These are phyloP conservation scores for Dipodascopsis uninucleata DNA, from an alignment of 805 yeast species.

Conservation along the genomic window DNA sequence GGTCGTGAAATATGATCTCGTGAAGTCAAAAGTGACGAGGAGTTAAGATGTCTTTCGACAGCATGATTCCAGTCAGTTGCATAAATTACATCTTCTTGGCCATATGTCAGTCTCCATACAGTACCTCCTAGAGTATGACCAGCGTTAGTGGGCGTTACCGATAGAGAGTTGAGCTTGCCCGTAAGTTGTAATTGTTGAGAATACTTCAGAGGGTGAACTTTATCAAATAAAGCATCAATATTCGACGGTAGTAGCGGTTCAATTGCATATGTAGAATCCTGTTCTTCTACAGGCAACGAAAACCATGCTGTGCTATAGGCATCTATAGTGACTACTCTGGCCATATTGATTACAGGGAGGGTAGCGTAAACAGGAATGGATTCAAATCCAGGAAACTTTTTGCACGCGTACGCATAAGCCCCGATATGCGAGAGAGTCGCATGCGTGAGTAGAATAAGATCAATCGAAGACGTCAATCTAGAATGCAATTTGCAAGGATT, in stretches of 20 bases:
- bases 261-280: slow-evolving; percentile 52
- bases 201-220: slow-evolving; percentile 64
- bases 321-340: slow-evolving; percentile 82
- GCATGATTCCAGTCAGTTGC: slow-evolving; percentile 96
- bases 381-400: slow-evolving; percentile 52
- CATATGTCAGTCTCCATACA: slow-evolving; percentile 72
- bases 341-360: slow-evolving; percentile 82
- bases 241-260: slow-evolving; percentile 59
- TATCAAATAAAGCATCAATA: slow-evolving; percentile 76
- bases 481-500: no score
- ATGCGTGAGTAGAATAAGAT: slow-evolving; percentile 78
- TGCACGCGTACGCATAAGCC: slow-evolving; percentile 66
- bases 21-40: slow-evolving; percentile 63
- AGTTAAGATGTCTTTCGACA: slow-evolving; percentile 71
- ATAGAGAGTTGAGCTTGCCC: slow-evolving; percentile 45
- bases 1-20: slow-evolving; percentile 64
- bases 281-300: neutral
- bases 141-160: slow-evolving; percentile 78
- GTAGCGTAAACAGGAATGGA: slow-evolving; percentile 73
- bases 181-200: slow-evolving; percentile 67
- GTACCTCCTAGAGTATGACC: slow-evolving; percentile 95
- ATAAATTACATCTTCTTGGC: slow-evolving; percentile 75
- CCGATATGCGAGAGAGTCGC: slow-evolving; percentile 77
- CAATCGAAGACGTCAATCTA: slow-evolving; percentile 41
- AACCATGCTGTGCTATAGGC: slow-evolving; percentile 68